Conservation (phyloP, 2,329 filamentous ascomycete genomes). For the Kalmusia sp. region DNA sequence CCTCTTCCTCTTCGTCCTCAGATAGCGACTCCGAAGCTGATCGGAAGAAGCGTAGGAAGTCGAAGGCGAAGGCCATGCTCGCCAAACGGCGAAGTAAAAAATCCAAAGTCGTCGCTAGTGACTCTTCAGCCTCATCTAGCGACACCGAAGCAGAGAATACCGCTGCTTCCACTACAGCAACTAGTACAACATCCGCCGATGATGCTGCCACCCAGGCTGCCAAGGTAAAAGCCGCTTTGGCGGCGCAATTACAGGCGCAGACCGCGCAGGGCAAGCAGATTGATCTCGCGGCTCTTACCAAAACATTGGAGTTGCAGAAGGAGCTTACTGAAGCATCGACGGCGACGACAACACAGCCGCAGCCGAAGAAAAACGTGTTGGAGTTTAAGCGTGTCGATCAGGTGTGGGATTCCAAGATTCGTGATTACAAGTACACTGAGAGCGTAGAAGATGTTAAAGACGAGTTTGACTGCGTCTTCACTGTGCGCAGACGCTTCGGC, state of each 20-base stretch:
- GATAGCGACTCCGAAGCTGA: conserved; percentile 27
- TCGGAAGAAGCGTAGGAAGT: conserved; percentile 31
- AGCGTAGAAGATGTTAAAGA: conserved; percentile 69
- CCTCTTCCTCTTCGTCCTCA: conserved; percentile 21
- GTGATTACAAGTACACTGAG: conserved; percentile 71
- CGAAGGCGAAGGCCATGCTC: conserved; percentile 24
- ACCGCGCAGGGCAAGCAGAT: conserved; percentile 8
- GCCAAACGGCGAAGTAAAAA: conserved; percentile 21
- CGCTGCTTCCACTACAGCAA: conserved; percentile 4
- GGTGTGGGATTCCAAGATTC: conserved; percentile 56
- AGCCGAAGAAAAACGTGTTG: conserved; percentile 50
- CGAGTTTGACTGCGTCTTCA: conserved; percentile 79
- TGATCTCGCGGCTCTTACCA: neutral
- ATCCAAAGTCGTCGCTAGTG: conserved; percentile 7
- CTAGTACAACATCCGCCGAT: neutral
- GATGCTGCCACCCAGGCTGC: conserved; percentile 17
- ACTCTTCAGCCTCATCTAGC: conserved; percentile 12
- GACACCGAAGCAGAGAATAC: conserved; percentile 15
- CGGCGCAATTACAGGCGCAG: conserved; percentile 19
- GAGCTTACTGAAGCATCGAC: conserved; percentile 14
- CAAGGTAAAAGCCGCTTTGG: conserved; percentile 20
- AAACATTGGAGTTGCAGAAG: neutral
- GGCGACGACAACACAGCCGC: conserved; percentile 14
- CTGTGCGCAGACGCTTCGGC: conserved; percentile 82
- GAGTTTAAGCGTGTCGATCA: conserved; percentile 75